Evolutionary conservation across 2,329 filamentous ascomycete genomes (phyloP).

Genomic region (Purpureocillium takamizusanense): DNA sequence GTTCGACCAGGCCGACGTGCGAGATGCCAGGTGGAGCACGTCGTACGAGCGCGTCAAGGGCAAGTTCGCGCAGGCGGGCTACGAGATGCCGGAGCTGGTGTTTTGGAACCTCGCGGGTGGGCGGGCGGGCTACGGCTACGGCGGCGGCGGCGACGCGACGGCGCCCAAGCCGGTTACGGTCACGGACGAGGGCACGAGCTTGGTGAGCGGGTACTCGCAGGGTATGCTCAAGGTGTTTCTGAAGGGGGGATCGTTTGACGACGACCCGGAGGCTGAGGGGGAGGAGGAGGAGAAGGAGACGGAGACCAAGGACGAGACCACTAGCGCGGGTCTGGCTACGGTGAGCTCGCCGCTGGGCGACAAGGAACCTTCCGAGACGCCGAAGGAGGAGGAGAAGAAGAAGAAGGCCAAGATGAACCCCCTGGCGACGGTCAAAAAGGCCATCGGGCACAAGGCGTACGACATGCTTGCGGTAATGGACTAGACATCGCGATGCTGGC

Average conservation of each 20-base stretch:
- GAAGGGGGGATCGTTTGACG: slow-evolving; percentile 36
- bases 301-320: too few species aligned
- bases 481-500: too few species aligned
- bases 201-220: slow-evolving; percentile 50
- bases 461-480: slow-evolving; percentile 46
- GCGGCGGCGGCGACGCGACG: slow-evolving; percentile 13
- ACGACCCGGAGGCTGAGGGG: slow-evolving; percentile 24
- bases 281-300: too few species aligned
- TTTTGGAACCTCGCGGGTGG: slow-evolving; percentile 50
- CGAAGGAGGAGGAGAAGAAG: slow-evolving; percentile 24
- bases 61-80: slow-evolving; percentile 37
- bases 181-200: slow-evolving; percentile 32
- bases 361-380: slow-evolving; percentile 16
- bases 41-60: slow-evolving; percentile 40
- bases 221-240: slow-evolving; percentile 49
- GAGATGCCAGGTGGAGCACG: slow-evolving; percentile 24
- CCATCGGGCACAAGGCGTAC: slow-evolving; percentile 44
- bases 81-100: slow-evolving; percentile 49
- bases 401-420: slow-evolving; percentile 34
- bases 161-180: slow-evolving; percentile 40
- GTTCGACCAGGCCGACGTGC: slow-evolving; percentile 31
- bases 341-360: slow-evolving; percentile 20
- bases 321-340: slow-evolving; percentile 22
- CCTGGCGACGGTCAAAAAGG: slow-evolving; percentile 34
- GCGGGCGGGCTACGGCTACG: slow-evolving; percentile 12